Base-by-base conservation (phyloP, 352 stramenopile species). In the Pythium diclinum region DNA sequence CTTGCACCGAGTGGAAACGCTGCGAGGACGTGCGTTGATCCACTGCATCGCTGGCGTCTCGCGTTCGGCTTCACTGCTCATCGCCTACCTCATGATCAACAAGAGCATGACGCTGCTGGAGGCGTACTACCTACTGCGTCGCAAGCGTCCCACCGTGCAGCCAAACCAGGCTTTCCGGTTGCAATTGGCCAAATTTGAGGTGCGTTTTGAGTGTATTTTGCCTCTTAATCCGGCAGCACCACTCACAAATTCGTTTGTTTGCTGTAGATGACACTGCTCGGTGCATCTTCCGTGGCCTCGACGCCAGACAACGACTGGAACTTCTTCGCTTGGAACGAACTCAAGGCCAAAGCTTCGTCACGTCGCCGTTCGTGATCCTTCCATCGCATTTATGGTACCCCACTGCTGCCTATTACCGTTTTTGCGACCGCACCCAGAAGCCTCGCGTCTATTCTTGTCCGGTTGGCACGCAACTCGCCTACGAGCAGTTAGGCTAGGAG, bases 41-140 rank as follows among this genome's bases (percentile, higher is more conserved):
- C 81, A 89, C 59, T 89, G 81, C 53, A 75, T 88, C 59, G 74
- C 79, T 13, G 80, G 80, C 6, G 70, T 75, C 33, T 89, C 81
- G 13, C 74, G 81, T 11, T 88, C 78, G 6, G 69, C 81, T 6
- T 75, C 81, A 6, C 71, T 89, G 38, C 53, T 89, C 25, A 65
- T 89, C 30, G 81, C 77, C 17, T 86, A 89, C 53, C 65, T 89
- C 48, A 89, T 89, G 81, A 82, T 83, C 68, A 73, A 86, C 68
- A 89, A 89, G 64, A 67, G 63, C 19, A 81, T 89, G 68, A 63
- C 71, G n/a, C 61, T 89, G 42, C 61, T 79, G 5, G 71, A 87
- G 14, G 81, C 81, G 0, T 89, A 89, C 69, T 81, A 75, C 32
- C 65, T 87, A 46, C 77, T 89, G 28, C 61, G 75, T 2, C 62